Base-by-base conservation (phyloP, 495 filamentous ascomycete species). In the Xylaria nigripes region DNA sequence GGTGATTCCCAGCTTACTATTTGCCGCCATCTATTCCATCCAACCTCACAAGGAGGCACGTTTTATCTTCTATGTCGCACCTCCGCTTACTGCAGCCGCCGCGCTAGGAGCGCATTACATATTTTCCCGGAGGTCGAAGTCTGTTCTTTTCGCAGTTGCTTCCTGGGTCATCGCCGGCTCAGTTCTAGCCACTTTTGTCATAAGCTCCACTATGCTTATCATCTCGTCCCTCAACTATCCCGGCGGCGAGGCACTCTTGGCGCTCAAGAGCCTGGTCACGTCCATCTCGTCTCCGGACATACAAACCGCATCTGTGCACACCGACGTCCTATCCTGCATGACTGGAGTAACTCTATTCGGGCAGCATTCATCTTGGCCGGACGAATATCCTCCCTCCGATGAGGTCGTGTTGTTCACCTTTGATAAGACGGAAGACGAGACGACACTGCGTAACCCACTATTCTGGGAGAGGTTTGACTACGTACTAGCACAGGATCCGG, bases 31-130 rank as follows among this genome's bases (percentile, higher is more conserved):
- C 34, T 98, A 96, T 72, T 92, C 87, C 45, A 45, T 78, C 6
- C 85, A 94, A 42, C 91, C 93, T 3, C 93, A 99, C 70, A 99
- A 99, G 67, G 93, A 99, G 71, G 87, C 88, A 73, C 86, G 93
- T 18, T 99, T 99, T 73, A 86, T 99, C 58, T 76, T 97, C 54
- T 97, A 97, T 71, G 74, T 81, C 59, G 76, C 95, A 41, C 94
- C 94, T 0, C 72, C 82, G 0, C 70, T 96, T 5, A 95, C 93
- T 0, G 86, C 87, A 5, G 76, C 82, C 18, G 85, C 90, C 7
- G 83, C 90, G 0, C 73, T 89, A 1, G 83, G 83, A 16, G 86
- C 89, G 1, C 76, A 79, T 18, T 86, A 84, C 66, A 77, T 95
- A 54, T 93, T 85, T 78, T 82, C 75, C 0, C 80, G 83, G 21